Percentiles rank a stretch among this genome's conserved stretches.
Evolutionary conservation across 1,284 basidiomycete genomes (phyloP).

Genomic region (Uromyces viciae-fabae): DNA sequence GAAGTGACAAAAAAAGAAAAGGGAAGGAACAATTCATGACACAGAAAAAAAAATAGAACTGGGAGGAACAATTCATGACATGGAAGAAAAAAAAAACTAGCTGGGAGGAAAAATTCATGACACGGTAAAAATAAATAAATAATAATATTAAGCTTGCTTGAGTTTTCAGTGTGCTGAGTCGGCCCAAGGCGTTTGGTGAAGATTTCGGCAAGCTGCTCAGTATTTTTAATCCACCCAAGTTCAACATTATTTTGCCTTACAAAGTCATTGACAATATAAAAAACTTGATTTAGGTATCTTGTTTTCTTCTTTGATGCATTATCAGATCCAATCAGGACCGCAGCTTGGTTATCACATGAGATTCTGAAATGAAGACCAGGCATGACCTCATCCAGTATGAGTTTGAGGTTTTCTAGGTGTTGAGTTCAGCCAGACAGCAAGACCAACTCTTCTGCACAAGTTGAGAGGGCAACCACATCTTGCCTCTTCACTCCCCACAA

Average conservation of each 20-base stretch:
- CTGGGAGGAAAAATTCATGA: no score
- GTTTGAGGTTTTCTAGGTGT: background rate
- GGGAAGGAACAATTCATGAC: no score
- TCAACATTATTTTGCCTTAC: background rate
- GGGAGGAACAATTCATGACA: no score
- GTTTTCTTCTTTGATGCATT: background rate
- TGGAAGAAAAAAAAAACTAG: no score
- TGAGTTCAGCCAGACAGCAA: background rate
- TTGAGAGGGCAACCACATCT: background rate
- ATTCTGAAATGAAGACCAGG: background rate
- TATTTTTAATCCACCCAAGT: background rate
- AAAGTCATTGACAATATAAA: conserved; percentile 2
- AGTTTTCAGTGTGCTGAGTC: no score
- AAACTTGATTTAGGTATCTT: background rate
- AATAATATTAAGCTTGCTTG: no score
- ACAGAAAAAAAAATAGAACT: no score
- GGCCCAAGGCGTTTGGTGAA: no score
- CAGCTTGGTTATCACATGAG: background rate
- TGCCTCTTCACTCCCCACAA: background rate
- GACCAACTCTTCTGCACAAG: background rate
- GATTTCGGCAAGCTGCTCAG: no score
- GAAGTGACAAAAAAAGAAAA: no score
- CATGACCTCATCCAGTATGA: background rate
- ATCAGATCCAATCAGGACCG: background rate
- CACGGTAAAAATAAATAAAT: no score